These are phyloP conservation scores for Penicillium thymicola DNA, from an alignment of 2,329 filamentous ascomycete genomes.

Conservation along the genomic window DNA sequence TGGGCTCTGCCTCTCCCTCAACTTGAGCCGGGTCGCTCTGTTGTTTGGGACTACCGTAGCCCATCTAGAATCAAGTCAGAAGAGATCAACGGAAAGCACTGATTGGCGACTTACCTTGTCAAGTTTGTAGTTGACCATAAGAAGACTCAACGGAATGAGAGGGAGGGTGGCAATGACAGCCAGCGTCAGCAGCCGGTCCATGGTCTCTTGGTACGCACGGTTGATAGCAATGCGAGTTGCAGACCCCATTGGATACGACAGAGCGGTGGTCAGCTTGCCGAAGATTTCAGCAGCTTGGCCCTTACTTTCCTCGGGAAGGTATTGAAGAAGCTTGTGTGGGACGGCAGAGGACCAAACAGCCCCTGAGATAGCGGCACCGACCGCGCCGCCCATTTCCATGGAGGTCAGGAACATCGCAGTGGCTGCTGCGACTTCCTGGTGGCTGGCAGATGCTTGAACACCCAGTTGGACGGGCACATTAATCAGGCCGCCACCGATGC, in stretches of 20 bases:
- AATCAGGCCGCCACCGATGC: conserved; percentile 56
- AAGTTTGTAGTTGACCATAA: conserved; percentile 59
- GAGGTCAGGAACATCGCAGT: conserved; percentile 62
- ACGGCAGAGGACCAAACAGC: conserved; percentile 65
- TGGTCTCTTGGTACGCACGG: conserved; percentile 62
- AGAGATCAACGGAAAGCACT: not conserved
- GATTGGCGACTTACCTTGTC: conserved; percentile 42
- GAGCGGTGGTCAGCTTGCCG: conserved; percentile 51
- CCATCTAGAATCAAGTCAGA: conserved; percentile 27
- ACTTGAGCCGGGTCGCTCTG: conserved; percentile 10
- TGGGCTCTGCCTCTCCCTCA: conserved; percentile 16
- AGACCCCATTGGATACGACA: conserved; percentile 57
- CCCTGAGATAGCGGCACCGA: conserved; percentile 59
- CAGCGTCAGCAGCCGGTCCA: conserved; percentile 56
- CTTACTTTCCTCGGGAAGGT: conserved; percentile 49
- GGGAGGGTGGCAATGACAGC: conserved; percentile 55
- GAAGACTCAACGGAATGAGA: conserved; percentile 53
- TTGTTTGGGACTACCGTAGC: conserved; percentile 15
- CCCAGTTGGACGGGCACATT: conserved; percentile 60
- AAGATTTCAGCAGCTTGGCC: conserved; percentile 50
- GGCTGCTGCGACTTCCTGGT: conserved; percentile 59
- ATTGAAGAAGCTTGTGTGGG: conserved; percentile 47
- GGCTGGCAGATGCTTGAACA: conserved; percentile 58
- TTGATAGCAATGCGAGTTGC: conserved; percentile 60
- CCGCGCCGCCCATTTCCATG: conserved; percentile 57